Evolutionary conservation across 2,329 filamentous ascomycete genomes (phyloP), one percentile per base, ranked within the genome.

Genomic region (Aspergillus flavus): DNA sequence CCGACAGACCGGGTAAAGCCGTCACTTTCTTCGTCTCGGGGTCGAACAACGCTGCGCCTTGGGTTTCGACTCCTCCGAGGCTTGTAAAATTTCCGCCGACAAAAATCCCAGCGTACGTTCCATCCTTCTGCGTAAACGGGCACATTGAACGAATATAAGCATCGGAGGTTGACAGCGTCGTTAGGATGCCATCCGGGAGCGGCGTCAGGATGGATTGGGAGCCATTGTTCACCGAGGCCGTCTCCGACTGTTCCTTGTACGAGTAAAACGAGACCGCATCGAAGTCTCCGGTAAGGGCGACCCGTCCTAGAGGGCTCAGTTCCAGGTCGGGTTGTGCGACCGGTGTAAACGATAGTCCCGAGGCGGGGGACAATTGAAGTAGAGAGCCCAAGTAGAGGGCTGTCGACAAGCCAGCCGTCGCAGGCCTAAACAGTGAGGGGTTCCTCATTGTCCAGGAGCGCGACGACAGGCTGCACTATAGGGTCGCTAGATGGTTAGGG

Each of bases 41-140:
- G 75, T 97, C 87, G 80, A 94, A 93, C 54, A 96, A 77, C 28
- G 94, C 95, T 61, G 96, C 87, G 52, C 91, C 92, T 59, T 88
- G 88, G 2, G 93, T 92, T 73, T 91, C 82, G 61, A 90, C 85
- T 63, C 89, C 89, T 63, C 89, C 92, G 66, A 99, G 81, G 76
- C 92, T 96, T 36, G 95, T 98, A 76, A 99, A 99, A 81, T 98
- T 98, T 55, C 95, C 95, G 61, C 91, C 95, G 19, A 99, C 86
- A 55, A 98, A 86, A 32, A 98, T 86, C 46, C 91, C 90, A n/a
- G 86, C 83, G 61, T 90, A 79, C 6, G 83, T 85, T 67, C 91
- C 91, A 76, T 92, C 85, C 62, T 85, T 83, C 70, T 84, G 80
- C 58, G 88, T 83, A 71, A 94, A 92, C 23, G 90, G 82, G 81